phyloP scores from a whole-genome alignment of 495 filamentous ascomycete species.

The Lasiosphaeriaceae sp. region DNA sequence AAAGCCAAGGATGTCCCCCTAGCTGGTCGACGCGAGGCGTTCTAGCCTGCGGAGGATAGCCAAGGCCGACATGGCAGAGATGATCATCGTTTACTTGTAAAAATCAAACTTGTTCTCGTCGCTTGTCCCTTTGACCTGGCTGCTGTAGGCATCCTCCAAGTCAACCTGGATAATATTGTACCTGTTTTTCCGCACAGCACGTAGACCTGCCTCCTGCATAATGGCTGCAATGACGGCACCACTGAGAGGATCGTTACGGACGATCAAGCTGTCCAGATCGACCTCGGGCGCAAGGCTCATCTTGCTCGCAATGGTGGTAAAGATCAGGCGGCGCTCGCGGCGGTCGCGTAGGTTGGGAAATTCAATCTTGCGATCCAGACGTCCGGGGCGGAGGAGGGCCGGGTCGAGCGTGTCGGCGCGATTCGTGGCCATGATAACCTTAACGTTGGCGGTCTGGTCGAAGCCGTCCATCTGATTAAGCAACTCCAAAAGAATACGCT shows the following conservation, averaged over 20 bases:
- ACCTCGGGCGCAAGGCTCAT: conserved; percentile 97
- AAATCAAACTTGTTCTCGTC: conserved; percentile 78
- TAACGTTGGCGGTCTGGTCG: conserved; percentile 97
- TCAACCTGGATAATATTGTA: conserved; percentile 98
- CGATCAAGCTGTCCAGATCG: conserved; percentile 90
- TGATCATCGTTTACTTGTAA: conserved; percentile 46
- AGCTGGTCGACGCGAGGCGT: background rate
- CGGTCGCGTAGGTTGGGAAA: conserved; percentile 89
- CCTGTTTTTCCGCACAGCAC: conserved; percentile 94
- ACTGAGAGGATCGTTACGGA: conserved; percentile 90
- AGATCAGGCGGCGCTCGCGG: conserved; percentile 91
- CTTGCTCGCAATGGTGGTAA: conserved; percentile 90
- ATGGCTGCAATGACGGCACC: conserved; percentile 97
- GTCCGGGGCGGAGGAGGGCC: conserved; percentile 86
- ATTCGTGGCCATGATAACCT: conserved; percentile 99
- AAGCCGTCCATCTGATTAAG: conserved; percentile 99
- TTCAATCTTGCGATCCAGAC: conserved; percentile 97
- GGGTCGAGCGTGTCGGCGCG: conserved; percentile 95
- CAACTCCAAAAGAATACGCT: conserved; percentile 93
- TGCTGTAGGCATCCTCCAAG: conserved; percentile 91
- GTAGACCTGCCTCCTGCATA: conserved; percentile 96
- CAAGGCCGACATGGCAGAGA: too few relatives aligned
- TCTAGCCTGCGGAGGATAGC: too few relatives aligned
- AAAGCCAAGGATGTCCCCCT: background rate
- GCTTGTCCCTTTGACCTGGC: conserved; percentile 84